Percentiles rank a stretch among this genome's conserved stretches.
Conservation (phyloP, 306 rosid genomes). For the Heteromeles arbutifolia region DNA sequence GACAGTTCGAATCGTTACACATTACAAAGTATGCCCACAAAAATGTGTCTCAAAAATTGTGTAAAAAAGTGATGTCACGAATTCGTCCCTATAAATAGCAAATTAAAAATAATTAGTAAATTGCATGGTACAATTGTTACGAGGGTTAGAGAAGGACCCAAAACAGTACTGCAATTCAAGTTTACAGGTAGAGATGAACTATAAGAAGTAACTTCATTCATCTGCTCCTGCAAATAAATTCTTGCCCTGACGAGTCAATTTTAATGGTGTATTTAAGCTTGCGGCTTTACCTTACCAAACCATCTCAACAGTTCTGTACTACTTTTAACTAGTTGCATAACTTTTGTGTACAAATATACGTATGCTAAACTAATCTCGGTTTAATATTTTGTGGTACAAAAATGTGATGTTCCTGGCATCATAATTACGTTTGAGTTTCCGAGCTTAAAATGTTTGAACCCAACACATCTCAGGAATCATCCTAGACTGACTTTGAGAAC, state of each 20-base stretch:
- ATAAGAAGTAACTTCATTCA: too few species aligned
- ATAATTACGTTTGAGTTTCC: not conserved
- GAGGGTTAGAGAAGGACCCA: too few species aligned
- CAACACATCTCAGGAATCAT: not conserved
- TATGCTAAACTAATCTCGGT: too few species aligned
- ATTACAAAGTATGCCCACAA: too few species aligned
- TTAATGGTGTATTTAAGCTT: not conserved
- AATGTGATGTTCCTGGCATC: not conserved
- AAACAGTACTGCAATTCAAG: not conserved
- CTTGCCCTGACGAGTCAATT: not conserved
- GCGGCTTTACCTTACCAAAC: not conserved
- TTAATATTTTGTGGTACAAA: too few species aligned
- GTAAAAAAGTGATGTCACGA: too few species aligned
- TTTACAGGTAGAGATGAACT: not conserved
- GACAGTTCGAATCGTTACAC: accelerated
- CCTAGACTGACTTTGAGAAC: too few species aligned
- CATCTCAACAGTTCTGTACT: not conserved
- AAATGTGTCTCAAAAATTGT: too few species aligned
- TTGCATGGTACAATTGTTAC: not conserved
- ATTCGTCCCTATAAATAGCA: too few species aligned
- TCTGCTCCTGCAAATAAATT: too few species aligned
- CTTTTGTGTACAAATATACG: not conserved
- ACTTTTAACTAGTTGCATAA: not conserved
- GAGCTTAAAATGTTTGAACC: not conserved
- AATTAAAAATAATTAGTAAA: not conserved